These are phyloP conservation scores for Colletotrichum ledebouriae DNA, from an alignment of 2,329 filamentous ascomycete genomes.

Conservation along the genomic window DNA sequence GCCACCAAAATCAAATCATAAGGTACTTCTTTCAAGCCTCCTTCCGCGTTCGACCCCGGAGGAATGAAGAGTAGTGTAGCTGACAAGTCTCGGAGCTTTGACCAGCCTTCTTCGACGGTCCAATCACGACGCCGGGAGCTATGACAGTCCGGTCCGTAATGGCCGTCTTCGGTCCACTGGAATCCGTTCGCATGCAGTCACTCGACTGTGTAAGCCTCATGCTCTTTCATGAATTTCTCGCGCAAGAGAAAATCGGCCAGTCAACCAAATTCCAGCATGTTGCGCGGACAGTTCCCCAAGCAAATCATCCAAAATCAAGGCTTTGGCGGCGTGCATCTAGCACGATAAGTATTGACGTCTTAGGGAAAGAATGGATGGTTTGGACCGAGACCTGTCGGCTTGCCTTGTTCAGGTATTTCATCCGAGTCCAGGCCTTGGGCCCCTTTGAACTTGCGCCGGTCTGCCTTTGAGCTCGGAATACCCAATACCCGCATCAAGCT, in stretches of 20 bases:
- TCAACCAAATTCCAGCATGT: neutral
- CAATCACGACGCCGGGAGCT: neutral
- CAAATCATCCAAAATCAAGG: neutral
- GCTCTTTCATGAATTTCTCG: neutral
- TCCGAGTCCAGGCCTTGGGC: too few relatives aligned
- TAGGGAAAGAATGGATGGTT: too few relatives aligned
- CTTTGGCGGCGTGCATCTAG: neutral
- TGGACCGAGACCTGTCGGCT: too few relatives aligned
- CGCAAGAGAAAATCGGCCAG: neutral
- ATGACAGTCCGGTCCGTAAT: neutral
- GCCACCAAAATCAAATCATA: neutral
- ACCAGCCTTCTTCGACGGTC: neutral
- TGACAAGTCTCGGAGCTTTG: neutral
- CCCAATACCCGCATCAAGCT: too few relatives aligned
- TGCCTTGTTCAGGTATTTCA: too few relatives aligned
- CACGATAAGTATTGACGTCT: too few relatives aligned
- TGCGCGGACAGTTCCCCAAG: neutral
- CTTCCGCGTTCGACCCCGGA: too few relatives aligned
- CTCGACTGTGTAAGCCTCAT: neutral
- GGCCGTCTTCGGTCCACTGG: constrained; percentile 1
- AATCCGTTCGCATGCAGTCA: constrained; percentile 4
- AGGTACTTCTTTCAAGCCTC: neutral
- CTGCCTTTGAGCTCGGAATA: too few relatives aligned
- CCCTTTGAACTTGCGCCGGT: too few relatives aligned
- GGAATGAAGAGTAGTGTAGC: neutral